These are phyloP conservation scores for Cladophialophora yegresii DNA, from an alignment of 2,329 filamentous ascomycete genomes.

Conservation along the genomic window DNA sequence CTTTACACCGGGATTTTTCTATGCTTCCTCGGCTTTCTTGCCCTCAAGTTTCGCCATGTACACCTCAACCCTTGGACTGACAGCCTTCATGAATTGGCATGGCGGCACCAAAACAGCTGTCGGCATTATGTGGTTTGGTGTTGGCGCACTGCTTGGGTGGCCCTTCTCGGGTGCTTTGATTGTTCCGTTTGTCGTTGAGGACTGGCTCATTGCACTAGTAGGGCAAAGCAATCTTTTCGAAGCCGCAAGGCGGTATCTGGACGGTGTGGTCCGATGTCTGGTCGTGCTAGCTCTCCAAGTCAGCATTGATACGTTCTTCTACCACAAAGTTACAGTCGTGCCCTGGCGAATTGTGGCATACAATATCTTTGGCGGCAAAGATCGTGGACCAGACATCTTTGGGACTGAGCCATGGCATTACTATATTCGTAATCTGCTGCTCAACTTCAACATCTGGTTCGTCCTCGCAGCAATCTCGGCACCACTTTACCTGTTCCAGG, in stretches of 20 bases:
- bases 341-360: slow-evolving; percentile 93
- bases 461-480: slow-evolving; percentile 72
- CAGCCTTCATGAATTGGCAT: slow-evolving; percentile 88
- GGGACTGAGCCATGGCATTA: slow-evolving; percentile 97
- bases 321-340: slow-evolving; percentile 73
- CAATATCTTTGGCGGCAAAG: slow-evolving; percentile 82
- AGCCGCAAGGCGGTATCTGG: slow-evolving; percentile 61
- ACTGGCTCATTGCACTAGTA: slow-evolving; percentile 58
- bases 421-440: slow-evolving; percentile 82
- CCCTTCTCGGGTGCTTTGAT: slow-evolving; percentile 85
- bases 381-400: slow-evolving; percentile 83
- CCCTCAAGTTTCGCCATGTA: slow-evolving; percentile 99
- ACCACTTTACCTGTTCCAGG: slow-evolving; percentile 75
- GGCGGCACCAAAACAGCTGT: slow-evolving; percentile 75
- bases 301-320: slow-evolving; percentile 78
- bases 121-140: slow-evolving; percentile 87
- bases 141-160: slow-evolving; percentile 86
- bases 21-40: slow-evolving; percentile 81
- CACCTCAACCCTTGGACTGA: slow-evolving; percentile 78
- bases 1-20: slow-evolving; percentile 88
- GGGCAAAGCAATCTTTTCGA: slow-evolving; percentile 61
- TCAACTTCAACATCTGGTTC: slow-evolving; percentile 98
- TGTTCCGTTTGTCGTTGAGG: slow-evolving; percentile 77
- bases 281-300: slow-evolving; percentile 69
- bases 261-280: slow-evolving; percentile 68